Evolutionary conservation across 1,284 basidiomycete species (phyloP), one percentile per base, ranked within the genome.

Genomic region (Irpex lacteus): DNA sequence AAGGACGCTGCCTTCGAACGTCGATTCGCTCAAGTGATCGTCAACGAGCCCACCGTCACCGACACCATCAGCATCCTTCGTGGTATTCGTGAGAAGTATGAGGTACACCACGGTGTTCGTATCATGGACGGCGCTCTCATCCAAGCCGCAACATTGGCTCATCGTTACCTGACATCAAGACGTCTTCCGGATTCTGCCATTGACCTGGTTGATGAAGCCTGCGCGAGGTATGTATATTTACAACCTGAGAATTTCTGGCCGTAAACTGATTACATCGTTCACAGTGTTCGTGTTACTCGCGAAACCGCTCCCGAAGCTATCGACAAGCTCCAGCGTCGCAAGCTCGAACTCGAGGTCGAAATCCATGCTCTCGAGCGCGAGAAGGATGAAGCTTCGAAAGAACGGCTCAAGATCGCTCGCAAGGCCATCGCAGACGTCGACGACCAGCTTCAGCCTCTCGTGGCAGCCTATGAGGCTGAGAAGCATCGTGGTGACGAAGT

Each of bases 301-400:
- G 97, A 98, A 78, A 98, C 96, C 0, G 88, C 94, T 64, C 97
- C 97, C 0, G 97, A 98, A 78, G 92, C 87, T 2, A 94, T 99
- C 72, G 97, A 99, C 78, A 90, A 91, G 70, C 85, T 99, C n/a
- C 94, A 98, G 75, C 89, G 96, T 38, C 86, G 86, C 65, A 96
- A 95, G 76, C 87, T 99, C 53, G 94, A 98, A 73, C 85, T 99
- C 57, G 94, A 98, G 75, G 92, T 99, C 47, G 97, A 98, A 75
- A 92, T 98, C 36, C 96, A 98, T 74, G 98, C 97, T 6, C 82
- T 98, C 60, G 92, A 98, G 77, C 86, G 95, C 66, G 94, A 96
- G 75, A 98, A 97, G 78, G 97, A 99, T 69, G 79, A 88, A 9
- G 91, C 91, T 2, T 95, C 93, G 71, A 95, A 95, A 77, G 94